Evolutionary conservation across 345 rosid genomes (phyloP).

Genomic region (Microthlaspi erraticum): DNA sequence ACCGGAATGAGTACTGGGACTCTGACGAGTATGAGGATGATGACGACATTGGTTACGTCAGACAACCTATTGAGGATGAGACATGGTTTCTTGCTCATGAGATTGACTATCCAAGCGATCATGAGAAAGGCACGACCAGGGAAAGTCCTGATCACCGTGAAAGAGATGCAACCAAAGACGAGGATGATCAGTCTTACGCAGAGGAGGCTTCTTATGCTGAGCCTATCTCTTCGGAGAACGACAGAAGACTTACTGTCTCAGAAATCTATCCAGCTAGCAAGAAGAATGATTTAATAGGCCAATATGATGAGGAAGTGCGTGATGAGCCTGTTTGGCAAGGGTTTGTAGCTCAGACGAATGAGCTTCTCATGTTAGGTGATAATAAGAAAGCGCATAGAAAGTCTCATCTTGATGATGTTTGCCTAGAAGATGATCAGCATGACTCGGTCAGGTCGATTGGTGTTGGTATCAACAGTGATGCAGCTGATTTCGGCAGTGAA

Average conservation of each 20-base stretch:
- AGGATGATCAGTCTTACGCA: slow-evolving; percentile 87
- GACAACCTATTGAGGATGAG: slow-evolving; percentile 99
- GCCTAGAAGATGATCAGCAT: slow-evolving; percentile 85
- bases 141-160: slow-evolving; percentile 86
- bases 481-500: slow-evolving; percentile 94
- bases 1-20: slow-evolving; percentile 95
- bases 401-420: slow-evolving; percentile 66
- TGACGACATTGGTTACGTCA: slow-evolving; percentile 95
- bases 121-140: slow-evolving; percentile 86
- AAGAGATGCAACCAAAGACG: slow-evolving; percentile 77
- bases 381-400: slow-evolving; percentile 61
- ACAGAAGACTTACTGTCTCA: slow-evolving; percentile 64
- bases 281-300: slow-evolving; percentile 69
- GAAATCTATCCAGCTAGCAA: slow-evolving; percentile 66
- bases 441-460: slow-evolving; percentile 97
- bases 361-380: slow-evolving; percentile 67
- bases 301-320: slow-evolving; percentile 83
- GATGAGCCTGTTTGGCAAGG: slow-evolving; percentile 97
- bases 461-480: slow-evolving; percentile 92
- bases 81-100: slow-evolving; percentile 99
- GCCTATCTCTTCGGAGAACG: slow-evolving; percentile 77
- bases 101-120: slow-evolving; percentile 97
- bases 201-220: slow-evolving; percentile 92
- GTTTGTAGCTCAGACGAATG: slow-evolving; percentile 86
- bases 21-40: slow-evolving; percentile 98